Evolutionary conservation across 345 rosid genomes (phyloP).

Genomic region (Pistacia integerrima): DNA sequence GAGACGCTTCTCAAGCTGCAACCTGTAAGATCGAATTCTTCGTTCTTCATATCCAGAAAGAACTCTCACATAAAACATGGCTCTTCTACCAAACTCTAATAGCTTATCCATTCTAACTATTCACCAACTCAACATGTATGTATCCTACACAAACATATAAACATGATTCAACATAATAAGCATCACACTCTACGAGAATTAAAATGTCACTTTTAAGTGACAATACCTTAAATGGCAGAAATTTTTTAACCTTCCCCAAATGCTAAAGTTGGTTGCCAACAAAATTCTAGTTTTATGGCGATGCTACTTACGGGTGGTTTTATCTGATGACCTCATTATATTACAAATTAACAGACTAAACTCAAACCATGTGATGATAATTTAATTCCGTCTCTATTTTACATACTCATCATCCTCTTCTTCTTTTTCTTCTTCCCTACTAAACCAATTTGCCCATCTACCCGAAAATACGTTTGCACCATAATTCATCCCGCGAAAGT

Average conservation of each 20-base stretch:
- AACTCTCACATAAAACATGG: constrained; percentile 78
- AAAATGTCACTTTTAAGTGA: not conserved
- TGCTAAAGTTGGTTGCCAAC: not conserved
- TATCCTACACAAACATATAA: constrained; percentile 13
- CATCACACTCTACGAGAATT: not conserved
- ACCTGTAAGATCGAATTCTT: constrained; percentile 69
- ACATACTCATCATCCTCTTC: not conserved
- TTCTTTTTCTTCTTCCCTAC: not conserved
- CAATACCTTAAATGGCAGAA: no score
- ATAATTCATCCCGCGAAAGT: not conserved
- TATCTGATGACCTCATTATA: not conserved
- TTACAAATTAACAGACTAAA: no score
- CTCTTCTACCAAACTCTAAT: constrained; percentile 80
- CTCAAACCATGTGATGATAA: no score
- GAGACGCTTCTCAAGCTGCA: constrained; percentile 77
- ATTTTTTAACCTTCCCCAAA: not conserved
- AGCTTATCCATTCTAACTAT: constrained; percentile 61
- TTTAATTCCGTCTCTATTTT: no score
- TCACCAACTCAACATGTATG: constrained; percentile 17
- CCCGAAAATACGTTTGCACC: not conserved
- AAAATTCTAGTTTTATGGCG: not conserved
- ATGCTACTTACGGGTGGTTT: not conserved
- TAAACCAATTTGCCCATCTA: not conserved
- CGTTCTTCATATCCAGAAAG: constrained; percentile 95
- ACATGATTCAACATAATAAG: not conserved